A percentile compares a stretch with the other conserved stretches of the same genome.
Conservation (phyloP, 139 green algal genomes). For the Zygnema cylindricum region DNA sequence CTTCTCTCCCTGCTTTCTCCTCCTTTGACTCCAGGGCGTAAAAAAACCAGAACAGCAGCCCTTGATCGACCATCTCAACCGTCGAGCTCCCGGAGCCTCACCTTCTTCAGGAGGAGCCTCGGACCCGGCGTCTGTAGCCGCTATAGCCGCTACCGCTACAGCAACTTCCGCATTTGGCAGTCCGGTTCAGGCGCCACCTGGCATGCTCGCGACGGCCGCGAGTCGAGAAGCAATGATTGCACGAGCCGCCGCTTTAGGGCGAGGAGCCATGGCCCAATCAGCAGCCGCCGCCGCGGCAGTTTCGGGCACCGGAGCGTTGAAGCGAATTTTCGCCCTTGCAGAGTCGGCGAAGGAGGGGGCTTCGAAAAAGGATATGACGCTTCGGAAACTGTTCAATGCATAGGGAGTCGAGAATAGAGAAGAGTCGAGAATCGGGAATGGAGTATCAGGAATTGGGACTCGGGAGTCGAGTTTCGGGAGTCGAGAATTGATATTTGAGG, state of each 20-base stretch:
- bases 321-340: slow-evolving; percentile 57
- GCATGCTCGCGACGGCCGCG: slow-evolving; percentile 27
- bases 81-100: background rate
- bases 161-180: background rate
- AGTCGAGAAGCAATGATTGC: slow-evolving; percentile 53
- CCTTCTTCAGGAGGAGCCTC: background rate
- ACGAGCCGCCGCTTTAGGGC: slow-evolving; percentile 36
- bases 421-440: no score
- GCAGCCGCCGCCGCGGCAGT: slow-evolving; percentile 53
- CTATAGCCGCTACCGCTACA: slow-evolving; percentile 5
- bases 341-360: slow-evolving; percentile 33
- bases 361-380: slow-evolving; percentile 45
- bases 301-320: slow-evolving; percentile 33
- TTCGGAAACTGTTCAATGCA: slow-evolving; percentile 55
- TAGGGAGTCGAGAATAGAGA: no score
- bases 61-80: slow-evolving; percentile 40
- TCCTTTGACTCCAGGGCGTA: slow-evolving; percentile 36
- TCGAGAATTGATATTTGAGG: no score
- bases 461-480: no score
- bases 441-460: no score
- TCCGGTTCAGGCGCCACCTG: background rate
- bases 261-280: slow-evolving; percentile 49
- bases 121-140: background rate
- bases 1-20: background rate
- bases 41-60: slow-evolving; percentile 57